Evolutionary conservation across 139 green algal species (phyloP).

Genomic region (Mesostigma viride): DNA sequence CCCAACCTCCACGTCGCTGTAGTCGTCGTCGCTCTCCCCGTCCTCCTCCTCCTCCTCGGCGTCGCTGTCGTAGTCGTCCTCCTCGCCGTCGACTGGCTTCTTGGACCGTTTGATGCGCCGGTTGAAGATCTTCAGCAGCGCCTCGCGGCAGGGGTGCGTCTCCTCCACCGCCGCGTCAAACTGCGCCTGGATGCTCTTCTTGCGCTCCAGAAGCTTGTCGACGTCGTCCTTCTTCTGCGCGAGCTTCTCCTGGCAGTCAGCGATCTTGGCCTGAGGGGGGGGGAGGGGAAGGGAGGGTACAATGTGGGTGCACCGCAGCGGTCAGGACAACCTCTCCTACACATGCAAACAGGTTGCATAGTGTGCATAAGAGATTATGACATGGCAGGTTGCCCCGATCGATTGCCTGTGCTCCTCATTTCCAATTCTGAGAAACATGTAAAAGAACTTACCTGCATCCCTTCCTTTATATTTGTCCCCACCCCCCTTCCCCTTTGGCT

Average conservation of each 20-base stretch:
- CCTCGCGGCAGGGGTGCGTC: conserved; percentile 44
- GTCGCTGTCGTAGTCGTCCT: conserved; percentile 10
- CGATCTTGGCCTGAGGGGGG: conserved; percentile 18
- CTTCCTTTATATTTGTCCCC: too few species aligned
- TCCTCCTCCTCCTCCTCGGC: conserved; percentile 35
- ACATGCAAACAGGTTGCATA: too few species aligned
- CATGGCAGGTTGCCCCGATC: too few species aligned
- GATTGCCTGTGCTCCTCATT: too few species aligned
- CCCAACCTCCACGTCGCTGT: conserved; percentile 30
- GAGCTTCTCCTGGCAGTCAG: conserved; percentile 30
- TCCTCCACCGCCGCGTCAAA: conserved; percentile 49
- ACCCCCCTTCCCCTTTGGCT: too few species aligned
- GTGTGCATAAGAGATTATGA: too few species aligned
- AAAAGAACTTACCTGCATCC: too few species aligned
- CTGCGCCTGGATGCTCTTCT: conserved; percentile 23
- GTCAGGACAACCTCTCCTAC: too few species aligned
- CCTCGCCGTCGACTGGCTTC: conserved; percentile 34
- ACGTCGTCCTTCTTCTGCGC: conserved; percentile 20
- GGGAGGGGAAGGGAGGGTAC: too few species aligned
- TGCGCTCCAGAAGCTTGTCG: conserved; percentile 9
- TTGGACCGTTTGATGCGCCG: conserved; percentile 58
- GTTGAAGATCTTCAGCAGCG: conserved; percentile 54
- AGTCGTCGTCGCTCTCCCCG: conserved; percentile 31
- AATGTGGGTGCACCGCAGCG: too few species aligned
- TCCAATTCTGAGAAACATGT: too few species aligned